Percentiles rank a stretch among this genome's conserved stretches.
These are phyloP conservation scores for Amphibolis antarctica DNA, from an alignment of 106 monocot species.

Conservation along the genomic window DNA sequence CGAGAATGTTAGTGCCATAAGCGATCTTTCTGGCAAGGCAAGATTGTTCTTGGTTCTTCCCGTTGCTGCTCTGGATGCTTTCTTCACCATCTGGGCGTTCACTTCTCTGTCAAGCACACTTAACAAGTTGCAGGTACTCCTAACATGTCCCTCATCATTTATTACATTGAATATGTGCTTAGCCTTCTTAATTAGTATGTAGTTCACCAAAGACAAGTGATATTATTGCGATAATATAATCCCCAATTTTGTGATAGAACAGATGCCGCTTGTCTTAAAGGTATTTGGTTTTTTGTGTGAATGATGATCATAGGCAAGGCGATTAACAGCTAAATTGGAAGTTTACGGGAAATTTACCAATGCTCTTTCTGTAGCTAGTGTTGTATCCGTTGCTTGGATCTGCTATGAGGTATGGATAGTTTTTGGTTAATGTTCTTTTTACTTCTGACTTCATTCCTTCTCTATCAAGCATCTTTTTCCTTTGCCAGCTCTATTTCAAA, in stretches of 20 bases:
- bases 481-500: constrained; percentile 95
- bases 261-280: background rate
- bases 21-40: constrained; percentile 77
- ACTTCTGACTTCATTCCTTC: too few relatives aligned
- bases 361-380: constrained; percentile 54
- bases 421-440: background rate
- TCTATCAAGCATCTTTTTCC: background rate
- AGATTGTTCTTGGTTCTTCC: constrained; percentile 74
- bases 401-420: constrained; percentile 48
- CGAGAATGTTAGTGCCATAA: constrained; percentile 73
- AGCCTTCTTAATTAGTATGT: too few relatives aligned
- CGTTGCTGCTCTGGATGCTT: constrained; percentile 73
- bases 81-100: constrained; percentile 85
- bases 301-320: constrained; percentile 37
- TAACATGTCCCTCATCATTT: too few relatives aligned
- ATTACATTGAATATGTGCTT: too few relatives aligned
- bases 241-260: background rate
- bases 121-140: constrained; percentile 71
- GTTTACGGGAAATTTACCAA: constrained; percentile 84
- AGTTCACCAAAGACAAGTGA: too few relatives aligned
- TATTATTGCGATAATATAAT: too few relatives aligned
- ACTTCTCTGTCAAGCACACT: constrained; percentile 66
- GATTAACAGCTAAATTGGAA: constrained; percentile 66
- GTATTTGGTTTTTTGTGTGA: background rate
- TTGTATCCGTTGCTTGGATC: constrained; percentile 76